Evolutionary conservation across 331 rosid genomes (phyloP).

Genomic region (Pyracantha coccinea): DNA sequence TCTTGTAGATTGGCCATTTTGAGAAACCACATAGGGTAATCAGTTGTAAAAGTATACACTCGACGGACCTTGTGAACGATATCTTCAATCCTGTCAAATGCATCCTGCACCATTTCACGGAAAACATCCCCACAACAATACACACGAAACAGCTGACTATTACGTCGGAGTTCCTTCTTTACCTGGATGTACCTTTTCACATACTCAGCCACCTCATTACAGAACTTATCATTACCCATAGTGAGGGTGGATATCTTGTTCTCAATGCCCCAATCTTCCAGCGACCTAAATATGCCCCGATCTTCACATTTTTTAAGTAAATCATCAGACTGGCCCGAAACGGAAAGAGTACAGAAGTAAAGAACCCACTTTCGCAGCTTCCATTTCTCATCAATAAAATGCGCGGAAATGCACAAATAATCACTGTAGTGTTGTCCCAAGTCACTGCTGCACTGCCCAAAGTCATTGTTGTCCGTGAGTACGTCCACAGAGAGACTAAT

Average conservation of each 20-base stretch:
- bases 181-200: not conserved
- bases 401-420: not conserved
- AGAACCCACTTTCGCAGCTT: not conserved
- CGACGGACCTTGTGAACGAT: not conserved
- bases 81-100: not conserved
- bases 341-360: not conserved
- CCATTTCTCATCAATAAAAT: slow-evolving; percentile 3
- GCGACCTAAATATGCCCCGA: not conserved
- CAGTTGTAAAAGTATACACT: not conserved
- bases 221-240: not conserved
- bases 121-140: slow-evolving; percentile 9
- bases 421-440: too few relatives aligned
- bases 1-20: not conserved
- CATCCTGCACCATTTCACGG: slow-evolving; percentile 1
- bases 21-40: slow-evolving; percentile 2
- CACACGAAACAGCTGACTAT: not conserved
- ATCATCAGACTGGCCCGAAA: not conserved
- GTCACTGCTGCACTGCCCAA: not conserved
- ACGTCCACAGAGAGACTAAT: not conserved
- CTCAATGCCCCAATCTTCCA: slow-evolving; percentile 5
- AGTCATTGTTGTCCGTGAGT: not conserved
- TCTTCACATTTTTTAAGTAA: not conserved
- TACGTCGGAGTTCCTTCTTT: not conserved
- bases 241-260: slow-evolving; percentile 1
- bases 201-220: not conserved